These are phyloP conservation scores for Rugonectria rugulosa DNA, from an alignment of 2,329 filamentous ascomycete species.

Conservation along the genomic window DNA sequence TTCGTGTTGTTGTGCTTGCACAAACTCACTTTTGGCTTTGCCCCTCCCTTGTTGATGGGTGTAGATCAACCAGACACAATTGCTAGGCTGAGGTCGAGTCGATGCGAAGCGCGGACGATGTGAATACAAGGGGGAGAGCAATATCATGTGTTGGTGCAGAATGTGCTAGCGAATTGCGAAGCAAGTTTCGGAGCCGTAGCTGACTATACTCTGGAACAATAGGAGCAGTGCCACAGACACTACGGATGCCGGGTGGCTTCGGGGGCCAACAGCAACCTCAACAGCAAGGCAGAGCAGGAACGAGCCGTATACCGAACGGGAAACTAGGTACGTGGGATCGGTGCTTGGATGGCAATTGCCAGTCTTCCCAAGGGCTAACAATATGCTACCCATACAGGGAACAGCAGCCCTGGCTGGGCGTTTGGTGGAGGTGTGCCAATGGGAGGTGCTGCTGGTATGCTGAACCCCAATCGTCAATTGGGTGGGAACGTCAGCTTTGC, in stretches of 20 bases:
- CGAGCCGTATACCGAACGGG: conserved; percentile 69
- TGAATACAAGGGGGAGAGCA: conserved; percentile 2
- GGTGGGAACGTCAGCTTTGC: conserved; percentile 70
- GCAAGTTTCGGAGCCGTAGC: conserved; percentile 32
- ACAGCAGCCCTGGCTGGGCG: conserved; percentile 65
- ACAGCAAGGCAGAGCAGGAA: conserved; percentile 58
- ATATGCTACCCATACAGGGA: conserved; percentile 46
- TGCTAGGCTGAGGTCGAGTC: conserved; percentile 20
- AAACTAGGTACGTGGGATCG: conserved; percentile 62
- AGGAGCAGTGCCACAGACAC: conserved; percentile 68
- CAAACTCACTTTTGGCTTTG: conserved; percentile 22
- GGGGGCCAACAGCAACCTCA: conserved; percentile 66
- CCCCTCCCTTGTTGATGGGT: conserved; percentile 27
- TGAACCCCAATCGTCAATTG: conserved; percentile 61
- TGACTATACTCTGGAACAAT: conserved; percentile 39
- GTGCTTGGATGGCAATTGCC: conserved; percentile 6
- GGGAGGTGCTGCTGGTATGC: conserved; percentile 61
- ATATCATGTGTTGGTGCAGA: conserved; percentile 10
- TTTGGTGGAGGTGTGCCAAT: conserved; percentile 70
- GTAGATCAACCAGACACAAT: conserved; percentile 23
- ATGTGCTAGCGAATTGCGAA: conserved; percentile 20
- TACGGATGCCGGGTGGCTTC: conserved; percentile 69
- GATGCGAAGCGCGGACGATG: conserved; percentile 26
- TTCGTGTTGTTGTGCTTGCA: conserved; percentile 21
- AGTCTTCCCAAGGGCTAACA: conserved; percentile 32